These are phyloP conservation scores for Boletus fagicola DNA, from an alignment of 768 basidiomycete species.

Conservation along the genomic window DNA sequence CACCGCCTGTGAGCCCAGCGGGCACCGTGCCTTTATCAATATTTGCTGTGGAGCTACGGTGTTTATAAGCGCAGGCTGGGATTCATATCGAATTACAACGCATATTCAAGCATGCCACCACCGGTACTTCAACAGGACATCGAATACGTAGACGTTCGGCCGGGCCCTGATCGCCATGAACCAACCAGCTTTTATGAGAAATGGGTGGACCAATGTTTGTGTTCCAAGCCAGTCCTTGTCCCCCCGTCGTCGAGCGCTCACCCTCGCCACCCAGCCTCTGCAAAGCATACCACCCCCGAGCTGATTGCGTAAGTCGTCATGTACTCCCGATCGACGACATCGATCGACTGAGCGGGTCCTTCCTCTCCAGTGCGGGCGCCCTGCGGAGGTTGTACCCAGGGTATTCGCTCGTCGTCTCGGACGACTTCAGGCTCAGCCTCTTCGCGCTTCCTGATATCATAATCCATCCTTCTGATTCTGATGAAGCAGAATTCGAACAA, in stretches of 20 bases:
- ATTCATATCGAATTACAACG: neutral
- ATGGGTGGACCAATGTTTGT: slow-evolving; percentile 54
- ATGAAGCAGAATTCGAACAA: slow-evolving; percentile 45
- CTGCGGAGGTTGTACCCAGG: slow-evolving; percentile 61
- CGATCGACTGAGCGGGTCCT: slow-evolving; percentile 1
- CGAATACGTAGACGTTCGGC: slow-evolving; percentile 26
- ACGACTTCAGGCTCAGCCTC: slow-evolving; percentile 45
- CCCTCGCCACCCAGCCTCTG: slow-evolving; percentile 44
- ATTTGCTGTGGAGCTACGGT: too few species aligned
- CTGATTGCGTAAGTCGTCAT: slow-evolving; percentile 43
- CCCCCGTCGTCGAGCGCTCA: slow-evolving; percentile 5
- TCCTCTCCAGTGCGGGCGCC: slow-evolving; percentile 37
- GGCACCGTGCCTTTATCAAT: too few species aligned
- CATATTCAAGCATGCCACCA: slow-evolving; percentile 14
- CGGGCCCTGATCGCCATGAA: slow-evolving; percentile 1
- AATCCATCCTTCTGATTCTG: slow-evolving; percentile 45
- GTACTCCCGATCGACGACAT: slow-evolving; percentile 1
- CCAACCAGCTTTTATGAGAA: slow-evolving; percentile 44
- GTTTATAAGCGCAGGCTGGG: slow-evolving; percentile 3
- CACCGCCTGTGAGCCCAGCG: too few species aligned
- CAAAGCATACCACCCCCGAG: slow-evolving; percentile 44
- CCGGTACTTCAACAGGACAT: slow-evolving; percentile 16
- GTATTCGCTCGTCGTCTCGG: slow-evolving; percentile 55
- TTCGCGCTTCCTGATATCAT: slow-evolving; percentile 50
- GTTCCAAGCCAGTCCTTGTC: neutral